Percentiles rank a stretch among this genome's conserved stretches.
Evolutionary conservation across 768 basidiomycete genomes (phyloP).

Genomic region (Imleria badia): DNA sequence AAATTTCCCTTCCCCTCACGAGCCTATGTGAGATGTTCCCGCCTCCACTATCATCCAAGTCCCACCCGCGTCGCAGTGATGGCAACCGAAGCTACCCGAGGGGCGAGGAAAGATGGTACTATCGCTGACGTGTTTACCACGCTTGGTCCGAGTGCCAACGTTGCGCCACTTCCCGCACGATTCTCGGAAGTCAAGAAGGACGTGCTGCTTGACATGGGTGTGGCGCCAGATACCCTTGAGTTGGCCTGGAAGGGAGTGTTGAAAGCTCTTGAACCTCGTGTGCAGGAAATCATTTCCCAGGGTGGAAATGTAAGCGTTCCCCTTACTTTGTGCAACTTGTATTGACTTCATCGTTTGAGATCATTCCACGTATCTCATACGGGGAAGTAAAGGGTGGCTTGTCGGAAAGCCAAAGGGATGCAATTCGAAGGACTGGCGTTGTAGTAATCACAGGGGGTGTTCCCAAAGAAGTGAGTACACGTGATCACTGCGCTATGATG

Average conservation of each 20-base stretch:
- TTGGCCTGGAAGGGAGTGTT: slow-evolving; percentile 59
- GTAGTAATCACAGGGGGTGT: slow-evolving; percentile 60
- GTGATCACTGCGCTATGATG: not conserved
- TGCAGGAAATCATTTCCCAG: slow-evolving; percentile 45
- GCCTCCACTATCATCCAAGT: not conserved
- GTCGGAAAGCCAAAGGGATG: slow-evolving; percentile 41
- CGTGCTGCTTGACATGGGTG: slow-evolving; percentile 42
- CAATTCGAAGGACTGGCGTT: slow-evolving; percentile 52
- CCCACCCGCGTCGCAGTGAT: slow-evolving; percentile 4
- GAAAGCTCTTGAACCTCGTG: slow-evolving; percentile 43
- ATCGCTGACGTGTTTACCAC: slow-evolving; percentile 50
- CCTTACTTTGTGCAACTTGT: not conserved
- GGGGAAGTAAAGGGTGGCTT: slow-evolving; percentile 46
- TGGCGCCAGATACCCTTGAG: slow-evolving; percentile 28
- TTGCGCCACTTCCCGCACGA: slow-evolving; percentile 48
- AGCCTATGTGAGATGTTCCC: not conserved
- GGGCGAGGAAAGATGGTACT: slow-evolving; percentile 32
- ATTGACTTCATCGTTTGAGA: too few relatives aligned
- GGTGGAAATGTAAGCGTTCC: slow-evolving; percentile 45
- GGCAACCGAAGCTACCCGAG: slow-evolving; percentile 8
- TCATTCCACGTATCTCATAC: slow-evolving; percentile 51
- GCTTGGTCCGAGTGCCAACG: slow-evolving; percentile 37
- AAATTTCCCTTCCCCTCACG: not conserved
- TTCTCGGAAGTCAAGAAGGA: slow-evolving; percentile 61
- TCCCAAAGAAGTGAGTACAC: slow-evolving; percentile 43